A percentile compares a stretch with the other conserved stretches of the same genome.
Conservation (phyloP, 306 rosid genomes). For the Fragaria vesca region DNA sequence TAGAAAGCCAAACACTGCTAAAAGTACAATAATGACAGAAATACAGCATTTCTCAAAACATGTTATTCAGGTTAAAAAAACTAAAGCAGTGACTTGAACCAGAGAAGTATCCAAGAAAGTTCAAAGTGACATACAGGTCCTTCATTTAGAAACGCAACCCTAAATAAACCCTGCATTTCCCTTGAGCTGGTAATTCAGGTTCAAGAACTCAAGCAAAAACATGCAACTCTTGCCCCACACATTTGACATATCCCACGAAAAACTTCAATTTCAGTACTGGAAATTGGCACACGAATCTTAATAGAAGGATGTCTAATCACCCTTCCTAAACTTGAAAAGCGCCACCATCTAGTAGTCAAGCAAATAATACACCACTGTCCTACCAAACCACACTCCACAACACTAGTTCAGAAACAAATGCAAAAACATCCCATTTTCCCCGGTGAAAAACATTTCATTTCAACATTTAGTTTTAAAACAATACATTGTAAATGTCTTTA, state of each 20-base stretch:
- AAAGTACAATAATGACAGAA: background rate
- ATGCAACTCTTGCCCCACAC: background rate
- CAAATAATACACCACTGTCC: background rate
- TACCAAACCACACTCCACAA: too few relatives aligned
- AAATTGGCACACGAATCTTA: background rate
- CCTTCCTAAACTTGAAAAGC: background rate
- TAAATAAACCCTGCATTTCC: background rate
- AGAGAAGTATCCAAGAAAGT: background rate
- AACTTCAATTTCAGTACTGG: background rate
- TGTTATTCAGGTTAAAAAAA: background rate
- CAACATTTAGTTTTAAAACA: background rate
- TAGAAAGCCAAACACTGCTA: background rate
- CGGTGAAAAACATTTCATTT: too few relatives aligned
- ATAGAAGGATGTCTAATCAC: background rate
- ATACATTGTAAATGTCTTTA: background rate
- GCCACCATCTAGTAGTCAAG: background rate
- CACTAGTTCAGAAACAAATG: too few relatives aligned
- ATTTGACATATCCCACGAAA: background rate
- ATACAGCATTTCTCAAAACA: background rate
- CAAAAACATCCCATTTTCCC: too few relatives aligned
- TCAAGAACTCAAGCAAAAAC: background rate
- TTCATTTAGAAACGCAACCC: background rate
- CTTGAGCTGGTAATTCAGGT: background rate
- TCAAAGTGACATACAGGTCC: background rate
- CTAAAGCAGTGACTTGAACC: background rate